Evolutionary conservation across 2,329 filamentous ascomycete genomes (phyloP), one percentile per base, ranked within the genome.

Genomic region (Zopfia rhizophila): DNA sequence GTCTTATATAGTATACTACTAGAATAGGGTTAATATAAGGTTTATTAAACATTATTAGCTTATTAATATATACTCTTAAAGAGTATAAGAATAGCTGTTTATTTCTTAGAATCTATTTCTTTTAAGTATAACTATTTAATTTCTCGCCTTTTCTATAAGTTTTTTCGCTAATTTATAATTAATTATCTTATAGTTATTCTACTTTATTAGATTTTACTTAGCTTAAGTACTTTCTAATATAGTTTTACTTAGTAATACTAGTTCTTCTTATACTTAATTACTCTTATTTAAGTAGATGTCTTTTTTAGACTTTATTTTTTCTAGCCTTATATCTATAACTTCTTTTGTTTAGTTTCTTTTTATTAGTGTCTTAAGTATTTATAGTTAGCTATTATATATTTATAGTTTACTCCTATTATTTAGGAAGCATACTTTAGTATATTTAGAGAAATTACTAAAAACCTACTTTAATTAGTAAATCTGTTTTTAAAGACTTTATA

Each of bases 381-480:
- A 49, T 36, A 25, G 45, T 38, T 18, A 22, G 30, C 17, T 29
- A 28, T 36, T 53, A 28, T 53, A 29, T 31, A 37, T 42, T 30
- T 14, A 40, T 42, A 24, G 45, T 28, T 49, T 49, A 25, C 35
- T 53, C 27, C 49, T 53, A 23, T 49, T 53, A 17, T 49, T 49
- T 31, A 19, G 39, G 21, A 53, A 38, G 31, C 45, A 48, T 45
- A 31, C 35, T 45, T 49, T 17, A 19, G 27, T 41, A 45, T 45
- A 45, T 35, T 2, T 53, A 28, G 33, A 41, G 22, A 38, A 30
- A n/a, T 38, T 53, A 19, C 8, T 53, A 21, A 40, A 45, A 48
- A 45, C 39, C 45, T 45, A 53, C 49, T 38, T 45, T 35, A 27
- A 30, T 53, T 12, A 48, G 45, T 49, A 38, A 5, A 48, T 48